A percentile compares a stretch with the other conserved stretches of the same genome.
Evolutionary conservation across 495 filamentous ascomycete genomes (phyloP).

Genomic region (Thozetella sp.): DNA sequence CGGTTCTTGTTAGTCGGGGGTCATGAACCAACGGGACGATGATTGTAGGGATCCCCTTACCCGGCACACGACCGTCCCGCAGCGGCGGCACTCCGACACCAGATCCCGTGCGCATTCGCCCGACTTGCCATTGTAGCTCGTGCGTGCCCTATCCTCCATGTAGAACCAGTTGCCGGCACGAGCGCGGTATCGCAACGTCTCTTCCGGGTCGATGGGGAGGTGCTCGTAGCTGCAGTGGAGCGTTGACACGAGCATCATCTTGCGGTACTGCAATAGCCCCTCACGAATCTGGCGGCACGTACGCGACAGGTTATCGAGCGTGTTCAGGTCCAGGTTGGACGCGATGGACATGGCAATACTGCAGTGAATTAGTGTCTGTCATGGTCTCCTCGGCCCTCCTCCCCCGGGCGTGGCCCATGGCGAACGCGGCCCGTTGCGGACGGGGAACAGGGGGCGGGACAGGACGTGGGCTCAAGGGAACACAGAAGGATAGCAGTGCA

Average conservation of each 20-base stretch:
- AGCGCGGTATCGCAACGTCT: conserved; percentile 49
- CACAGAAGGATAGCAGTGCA: conserved; percentile 3
- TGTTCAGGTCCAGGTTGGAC: conserved; percentile 78
- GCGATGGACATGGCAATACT: conserved; percentile 80
- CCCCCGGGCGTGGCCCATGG: not conserved
- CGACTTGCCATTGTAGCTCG: conserved; percentile 58
- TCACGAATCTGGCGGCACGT: conserved; percentile 79
- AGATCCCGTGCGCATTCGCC: conserved; percentile 81
- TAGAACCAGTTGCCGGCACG: conserved; percentile 53
- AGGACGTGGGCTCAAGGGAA: conserved; percentile 12
- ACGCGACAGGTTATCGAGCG: conserved; percentile 75
- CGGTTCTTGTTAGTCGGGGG: conserved; percentile 1
- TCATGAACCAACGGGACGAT: not conserved
- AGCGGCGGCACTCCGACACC: conserved; percentile 80
- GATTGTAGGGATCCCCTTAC: conserved; percentile 44
- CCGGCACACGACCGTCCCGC: conserved; percentile 75
- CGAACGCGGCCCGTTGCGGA: conserved; percentile 1
- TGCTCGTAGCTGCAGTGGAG: conserved; percentile 77
- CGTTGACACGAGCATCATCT: conserved; percentile 68
- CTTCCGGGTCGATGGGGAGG: conserved; percentile 45
- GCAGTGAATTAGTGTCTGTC: conserved; percentile 14
- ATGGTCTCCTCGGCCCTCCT: conserved; percentile 1
- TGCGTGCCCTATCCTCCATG: conserved; percentile 38
- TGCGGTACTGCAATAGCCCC: conserved; percentile 75
- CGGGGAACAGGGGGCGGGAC: conserved; percentile 22